Evolutionary conservation across 2,329 filamentous ascomycete species (phyloP), one percentile per base, ranked within the genome.

Genomic region (Apiospora arundinis): DNA sequence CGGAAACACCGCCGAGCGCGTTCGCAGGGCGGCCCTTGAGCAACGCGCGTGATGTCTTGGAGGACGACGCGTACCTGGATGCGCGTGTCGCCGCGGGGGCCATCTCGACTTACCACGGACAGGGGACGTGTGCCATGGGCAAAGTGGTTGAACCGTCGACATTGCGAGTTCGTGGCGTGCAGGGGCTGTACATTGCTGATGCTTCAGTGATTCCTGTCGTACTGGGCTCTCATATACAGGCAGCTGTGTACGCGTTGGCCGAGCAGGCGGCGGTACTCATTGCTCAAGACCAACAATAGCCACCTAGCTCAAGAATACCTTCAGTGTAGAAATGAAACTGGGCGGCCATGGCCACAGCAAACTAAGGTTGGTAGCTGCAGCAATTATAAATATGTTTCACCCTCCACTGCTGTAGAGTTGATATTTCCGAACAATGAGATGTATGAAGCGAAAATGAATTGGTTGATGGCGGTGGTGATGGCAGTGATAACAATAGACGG

Each of bases 121-220:
- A 45, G 1, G 66, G 70, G 6, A 71, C 66, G 21, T 66, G 60
- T 18, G 70, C 70, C 2, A 71, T 71, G 70, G 70, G 70, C 9
- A 68, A 40, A 18, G 70, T 71, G 18, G 70, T 71, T 18, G 70
- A 71, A 23, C 23, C 32, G 8, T 40, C 42, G 42, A 16, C 67
- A 14, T 44, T 66, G 16, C 42, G 49, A 42, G 70, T 71, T 2
- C 11, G 42, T 7, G 70, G 70, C 6, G 66, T 68, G 1, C 18
- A 56, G n/a, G 48, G 65, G 2, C 32, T 71, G 40, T 49, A 52
- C 16, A 40, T 68, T 21, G 70, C 42, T 5, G 70, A 71, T n/a
- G 70, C 70, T 14, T 67, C 60, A 5, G 66, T 71, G 14, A 18
- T 71, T 2, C 70, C 70, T 2, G 52, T 71, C 9, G 60, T 66